Evolutionary conservation across 805 yeast genomes (phyloP).

Genomic region (Tetrapisispora fleetii): DNA sequence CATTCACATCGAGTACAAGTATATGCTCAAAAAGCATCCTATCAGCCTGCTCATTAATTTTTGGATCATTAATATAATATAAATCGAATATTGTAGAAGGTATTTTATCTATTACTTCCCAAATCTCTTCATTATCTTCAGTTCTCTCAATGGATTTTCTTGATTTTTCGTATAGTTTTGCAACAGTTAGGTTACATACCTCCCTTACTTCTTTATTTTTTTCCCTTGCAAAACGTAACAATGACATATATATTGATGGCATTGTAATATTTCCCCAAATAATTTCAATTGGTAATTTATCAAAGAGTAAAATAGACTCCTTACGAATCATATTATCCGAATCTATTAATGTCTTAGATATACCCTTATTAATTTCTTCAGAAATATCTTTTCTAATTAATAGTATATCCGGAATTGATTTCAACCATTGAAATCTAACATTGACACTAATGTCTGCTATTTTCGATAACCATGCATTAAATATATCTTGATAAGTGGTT

Average conservation of each 20-base stretch:
- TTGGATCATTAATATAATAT: constrained; percentile 62
- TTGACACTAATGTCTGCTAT: constrained; percentile 54
- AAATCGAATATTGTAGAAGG: constrained; percentile 59
- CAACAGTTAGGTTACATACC: constrained; percentile 44
- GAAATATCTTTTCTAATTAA: constrained; percentile 36
- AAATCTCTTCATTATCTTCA: constrained; percentile 14
- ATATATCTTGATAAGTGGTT: constrained; percentile 47
- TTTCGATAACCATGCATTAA: constrained; percentile 65
- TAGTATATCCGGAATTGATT: constrained; percentile 42
- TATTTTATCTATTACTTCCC: constrained; percentile 32
- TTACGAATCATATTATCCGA: constrained; percentile 64
- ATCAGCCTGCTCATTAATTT: constrained; percentile 60
- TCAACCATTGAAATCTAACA: constrained; percentile 66
- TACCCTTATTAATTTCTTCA: constrained; percentile 44
- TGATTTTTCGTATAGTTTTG: constrained; percentile 46
- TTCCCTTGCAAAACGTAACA: constrained; percentile 63
- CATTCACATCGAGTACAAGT: constrained; percentile 43
- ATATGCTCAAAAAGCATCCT: constrained; percentile 46
- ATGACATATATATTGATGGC: constrained; percentile 39
- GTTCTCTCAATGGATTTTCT: constrained; percentile 18
- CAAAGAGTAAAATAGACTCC: constrained; percentile 44
- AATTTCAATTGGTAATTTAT: constrained; percentile 34
- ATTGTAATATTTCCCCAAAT: constrained; percentile 42
- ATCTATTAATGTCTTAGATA: constrained; percentile 63
- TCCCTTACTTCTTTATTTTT: constrained; percentile 55